Conservation (phyloP, 1,139 yeast genomes). For the Fermentozyma sake region DNA sequence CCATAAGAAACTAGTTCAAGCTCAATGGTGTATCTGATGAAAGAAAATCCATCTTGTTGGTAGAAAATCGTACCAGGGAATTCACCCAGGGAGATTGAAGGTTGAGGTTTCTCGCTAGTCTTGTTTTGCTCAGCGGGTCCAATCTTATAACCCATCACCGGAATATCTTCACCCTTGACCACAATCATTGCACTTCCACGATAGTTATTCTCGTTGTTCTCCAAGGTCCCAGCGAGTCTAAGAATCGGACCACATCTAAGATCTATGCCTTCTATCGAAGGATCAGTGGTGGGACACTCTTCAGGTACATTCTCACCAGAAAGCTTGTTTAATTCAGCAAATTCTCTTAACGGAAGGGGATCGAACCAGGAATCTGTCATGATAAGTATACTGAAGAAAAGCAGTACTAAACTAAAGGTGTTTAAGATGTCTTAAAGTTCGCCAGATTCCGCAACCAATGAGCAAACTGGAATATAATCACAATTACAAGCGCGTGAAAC, state of each 20-base stretch:
- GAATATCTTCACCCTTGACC: constrained; percentile 36
- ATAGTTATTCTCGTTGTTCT: constrained; percentile 44
- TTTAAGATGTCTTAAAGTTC: too few relatives aligned
- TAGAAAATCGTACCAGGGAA: constrained; percentile 44
- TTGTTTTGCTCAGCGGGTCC: constrained; percentile 16
- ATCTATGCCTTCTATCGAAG: constrained; percentile 27
- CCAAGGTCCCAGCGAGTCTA: constrained; percentile 59
- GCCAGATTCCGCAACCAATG: too few relatives aligned
- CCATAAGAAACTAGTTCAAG: constrained; percentile 44
- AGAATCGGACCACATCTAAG: constrained; percentile 76
- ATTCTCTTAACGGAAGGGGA: too few relatives aligned
- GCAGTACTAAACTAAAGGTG: too few relatives aligned
- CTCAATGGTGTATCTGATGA: constrained; percentile 60
- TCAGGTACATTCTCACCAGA: constrained; percentile 24
- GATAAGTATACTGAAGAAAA: too few relatives aligned
- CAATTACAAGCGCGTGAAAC: too few relatives aligned
- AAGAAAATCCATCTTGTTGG: constrained; percentile 47
- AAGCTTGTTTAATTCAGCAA: constrained; percentile 20
- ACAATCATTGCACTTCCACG: constrained; percentile 65
- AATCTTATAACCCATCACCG: constrained; percentile 33
- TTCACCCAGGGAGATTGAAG: constrained; percentile 30
- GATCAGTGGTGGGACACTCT: constrained; percentile 22
- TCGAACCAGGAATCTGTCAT: too few relatives aligned
- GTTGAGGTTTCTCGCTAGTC: not conserved
- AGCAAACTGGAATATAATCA: too few relatives aligned